A percentile compares a stretch with the other conserved stretches of the same genome.
These are phyloP conservation scores for Starmerella gropengiesseri DNA, from an alignment of 805 yeast species.

Conservation along the genomic window DNA sequence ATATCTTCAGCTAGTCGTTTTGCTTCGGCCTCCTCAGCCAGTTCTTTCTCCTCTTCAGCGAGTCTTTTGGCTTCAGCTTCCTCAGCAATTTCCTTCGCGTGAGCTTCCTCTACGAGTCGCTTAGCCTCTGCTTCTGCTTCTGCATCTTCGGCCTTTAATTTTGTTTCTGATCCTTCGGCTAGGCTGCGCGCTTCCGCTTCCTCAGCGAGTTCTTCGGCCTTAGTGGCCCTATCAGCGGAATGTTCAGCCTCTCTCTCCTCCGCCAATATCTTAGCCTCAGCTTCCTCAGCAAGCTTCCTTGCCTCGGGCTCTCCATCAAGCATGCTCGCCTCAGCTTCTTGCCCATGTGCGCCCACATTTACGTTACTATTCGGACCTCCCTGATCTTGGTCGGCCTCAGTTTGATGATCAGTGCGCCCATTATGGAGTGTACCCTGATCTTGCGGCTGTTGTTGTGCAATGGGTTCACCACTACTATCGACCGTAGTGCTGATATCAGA, in stretches of 20 bases:
- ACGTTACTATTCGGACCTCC: too few species aligned
- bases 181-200: background rate
- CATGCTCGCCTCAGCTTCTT: constrained; percentile 13
- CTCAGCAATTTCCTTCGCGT: constrained; percentile 20
- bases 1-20: background rate
- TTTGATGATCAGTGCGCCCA: background rate
- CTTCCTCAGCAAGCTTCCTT: background rate
- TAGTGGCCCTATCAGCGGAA: constrained; percentile 1
- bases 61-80: constrained; percentile 16
- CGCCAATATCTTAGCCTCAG: background rate
- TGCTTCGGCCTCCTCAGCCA: constrained; percentile 7
- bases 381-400: background rate
- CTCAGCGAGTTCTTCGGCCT: background rate
- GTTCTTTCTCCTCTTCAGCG: constrained; percentile 28
- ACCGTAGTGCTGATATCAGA: background rate
- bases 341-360: constrained; percentile 17
- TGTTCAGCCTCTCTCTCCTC: background rate
- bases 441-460: too few species aligned
- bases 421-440: too few species aligned
- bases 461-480: background rate
- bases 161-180: background rate
- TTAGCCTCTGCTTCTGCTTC: constrained; percentile 13
- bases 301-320: constrained; percentile 26
- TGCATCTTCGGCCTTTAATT: background rate
- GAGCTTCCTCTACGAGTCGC: background rate